Evolutionary conservation across 2,329 filamentous ascomycete genomes (phyloP).

Genomic region (Helotiales sp.): DNA sequence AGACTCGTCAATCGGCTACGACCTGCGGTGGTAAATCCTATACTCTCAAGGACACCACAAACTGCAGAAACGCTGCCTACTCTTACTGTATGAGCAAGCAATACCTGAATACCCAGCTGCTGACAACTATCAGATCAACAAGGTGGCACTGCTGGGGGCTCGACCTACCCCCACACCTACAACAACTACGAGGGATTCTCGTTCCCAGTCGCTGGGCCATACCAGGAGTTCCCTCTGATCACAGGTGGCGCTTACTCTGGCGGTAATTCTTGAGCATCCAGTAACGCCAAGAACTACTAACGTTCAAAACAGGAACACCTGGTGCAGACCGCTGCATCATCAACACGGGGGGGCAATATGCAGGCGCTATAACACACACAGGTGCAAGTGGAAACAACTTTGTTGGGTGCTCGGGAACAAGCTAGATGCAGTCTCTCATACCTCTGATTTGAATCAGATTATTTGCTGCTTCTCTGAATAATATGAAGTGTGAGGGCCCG

Average conservation of each 20-base stretch:
- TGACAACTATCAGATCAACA: conserved; percentile 3
- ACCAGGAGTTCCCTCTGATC: conserved; percentile 64
- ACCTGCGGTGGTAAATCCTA: neutral
- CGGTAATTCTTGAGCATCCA: conserved; percentile 40
- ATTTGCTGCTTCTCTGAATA: too few relatives aligned
- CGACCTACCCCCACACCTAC: conserved; percentile 54
- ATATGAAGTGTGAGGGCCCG: too few relatives aligned
- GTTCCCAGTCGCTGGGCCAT: conserved; percentile 57
- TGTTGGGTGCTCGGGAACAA: conserved; percentile 52
- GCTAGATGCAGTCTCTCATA: conserved; percentile 9
- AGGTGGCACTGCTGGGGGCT: conserved; percentile 42
- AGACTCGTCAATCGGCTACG: neutral
- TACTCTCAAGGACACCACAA: neutral
- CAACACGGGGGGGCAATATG: conserved; percentile 54
- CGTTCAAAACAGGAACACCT: conserved; percentile 50
- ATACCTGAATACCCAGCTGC: neutral
- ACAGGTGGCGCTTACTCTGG: conserved; percentile 53
- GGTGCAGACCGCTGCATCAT: conserved; percentile 68
- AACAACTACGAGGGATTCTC: conserved; percentile 63
- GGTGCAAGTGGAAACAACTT: conserved; percentile 69
- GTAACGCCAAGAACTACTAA: neutral
- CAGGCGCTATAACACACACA: conserved; percentile 69
- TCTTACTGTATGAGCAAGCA: neutral
- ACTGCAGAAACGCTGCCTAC: neutral
- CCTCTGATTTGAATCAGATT: too few relatives aligned